Conservation (phyloP, 1,284 basidiomycete genomes). For the Spongiforma sp. region DNA sequence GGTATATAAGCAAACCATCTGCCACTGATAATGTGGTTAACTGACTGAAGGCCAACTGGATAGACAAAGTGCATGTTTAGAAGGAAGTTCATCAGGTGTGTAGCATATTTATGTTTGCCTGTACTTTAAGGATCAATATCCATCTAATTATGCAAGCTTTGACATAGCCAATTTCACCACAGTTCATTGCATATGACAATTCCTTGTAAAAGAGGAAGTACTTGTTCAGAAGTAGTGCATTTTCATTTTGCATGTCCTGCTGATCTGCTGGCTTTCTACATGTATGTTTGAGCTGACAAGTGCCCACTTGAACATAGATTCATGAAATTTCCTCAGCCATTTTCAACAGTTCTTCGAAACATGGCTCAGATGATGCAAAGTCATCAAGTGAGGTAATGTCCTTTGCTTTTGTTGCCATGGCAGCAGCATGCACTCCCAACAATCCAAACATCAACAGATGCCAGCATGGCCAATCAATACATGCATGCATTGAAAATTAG, state of each 20-base stretch:
- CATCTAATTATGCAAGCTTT: constrained; percentile 10
- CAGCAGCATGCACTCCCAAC: too few relatives aligned
- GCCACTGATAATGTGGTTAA: background rate
- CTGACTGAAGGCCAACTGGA: constrained; percentile 1
- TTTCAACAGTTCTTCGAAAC: background rate
- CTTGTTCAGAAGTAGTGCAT: constrained; percentile 12
- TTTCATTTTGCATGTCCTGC: constrained; percentile 5
- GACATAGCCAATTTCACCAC: background rate
- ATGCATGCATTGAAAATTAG: background rate
- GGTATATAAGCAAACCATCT: background rate
- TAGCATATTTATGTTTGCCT: constrained; percentile 26
- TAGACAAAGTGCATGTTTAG: constrained; percentile 16
- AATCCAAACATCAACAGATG: background rate
- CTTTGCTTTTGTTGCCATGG: too few relatives aligned
- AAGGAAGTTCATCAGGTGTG: constrained; percentile 12
- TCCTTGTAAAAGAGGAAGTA: constrained; percentile 16
- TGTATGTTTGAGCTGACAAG: background rate
- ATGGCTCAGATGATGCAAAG: background rate
- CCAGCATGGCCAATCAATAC: background rate
- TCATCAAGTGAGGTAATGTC: background rate
- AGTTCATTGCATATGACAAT: constrained; percentile 14
- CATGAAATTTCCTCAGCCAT: background rate
- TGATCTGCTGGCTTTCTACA: background rate
- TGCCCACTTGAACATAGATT: background rate
- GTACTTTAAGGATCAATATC: constrained; percentile 16